phyloP scores from a whole-genome alignment of 2,329 filamentous ascomycete species.

The Cladorrhinum sp. region DNA sequence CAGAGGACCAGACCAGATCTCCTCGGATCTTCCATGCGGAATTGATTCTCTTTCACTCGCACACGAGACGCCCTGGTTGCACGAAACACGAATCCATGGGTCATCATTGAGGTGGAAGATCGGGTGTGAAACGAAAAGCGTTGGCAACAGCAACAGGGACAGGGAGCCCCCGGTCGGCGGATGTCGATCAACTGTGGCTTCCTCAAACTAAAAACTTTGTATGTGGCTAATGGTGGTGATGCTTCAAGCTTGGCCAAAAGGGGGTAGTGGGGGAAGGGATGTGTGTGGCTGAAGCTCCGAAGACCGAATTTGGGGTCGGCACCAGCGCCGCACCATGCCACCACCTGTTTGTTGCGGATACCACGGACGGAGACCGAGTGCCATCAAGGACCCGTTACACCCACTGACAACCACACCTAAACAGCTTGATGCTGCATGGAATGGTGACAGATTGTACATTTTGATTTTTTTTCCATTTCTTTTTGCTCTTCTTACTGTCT shows the following conservation, averaged over 20 bases:
- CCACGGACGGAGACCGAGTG: neutral
- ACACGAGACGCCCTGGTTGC: neutral
- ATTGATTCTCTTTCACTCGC: neutral
- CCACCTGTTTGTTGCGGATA: neutral
- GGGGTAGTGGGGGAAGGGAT: neutral
- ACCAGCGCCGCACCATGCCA: neutral
- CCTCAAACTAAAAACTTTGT: neutral
- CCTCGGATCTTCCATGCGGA: neutral
- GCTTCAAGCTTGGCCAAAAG: neutral
- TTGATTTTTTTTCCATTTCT: neutral
- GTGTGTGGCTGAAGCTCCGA: constrained; percentile 10
- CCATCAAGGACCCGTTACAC: neutral
- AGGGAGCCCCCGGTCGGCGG: neutral
- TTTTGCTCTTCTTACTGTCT: neutral
- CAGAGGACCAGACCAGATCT: no score
- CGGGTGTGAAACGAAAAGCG: neutral
- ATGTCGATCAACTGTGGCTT: neutral
- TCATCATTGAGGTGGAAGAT: neutral
- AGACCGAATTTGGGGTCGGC: neutral
- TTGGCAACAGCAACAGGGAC: neutral
- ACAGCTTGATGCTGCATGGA: constrained; percentile 8
- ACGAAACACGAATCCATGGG: neutral
- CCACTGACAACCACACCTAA: neutral
- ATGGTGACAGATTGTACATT: constrained; percentile 5
- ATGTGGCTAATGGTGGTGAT: neutral